Percentiles rank a stretch among this genome's conserved stretches.
phyloP scores from a whole-genome alignment of 768 basidiomycete species.

The Glaciozyma antarctica region DNA sequence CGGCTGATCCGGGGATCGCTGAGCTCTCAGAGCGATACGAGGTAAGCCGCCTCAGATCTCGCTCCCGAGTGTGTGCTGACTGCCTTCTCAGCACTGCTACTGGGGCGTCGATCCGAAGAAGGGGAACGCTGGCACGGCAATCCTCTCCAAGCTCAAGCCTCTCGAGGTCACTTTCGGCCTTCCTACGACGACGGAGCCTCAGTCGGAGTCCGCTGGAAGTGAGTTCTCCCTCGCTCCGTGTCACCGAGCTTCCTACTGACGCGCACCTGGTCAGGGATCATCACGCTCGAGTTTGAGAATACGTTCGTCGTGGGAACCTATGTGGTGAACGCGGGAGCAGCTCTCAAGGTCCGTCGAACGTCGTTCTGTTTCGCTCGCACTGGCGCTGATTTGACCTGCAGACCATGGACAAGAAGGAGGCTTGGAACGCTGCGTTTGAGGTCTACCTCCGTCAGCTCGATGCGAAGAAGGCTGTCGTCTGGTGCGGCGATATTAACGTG shows the following conservation, averaged over 20 bases:
- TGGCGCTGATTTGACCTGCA: conserved; percentile 35
- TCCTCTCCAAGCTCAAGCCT: conserved; percentile 68
- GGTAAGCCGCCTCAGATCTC: not conserved
- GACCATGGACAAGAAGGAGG: conserved; percentile 66
- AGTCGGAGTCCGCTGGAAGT: conserved; percentile 47
- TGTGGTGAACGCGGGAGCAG: conserved; percentile 1
- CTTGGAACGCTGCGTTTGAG: conserved; percentile 71
- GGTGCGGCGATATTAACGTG: conserved; percentile 75
- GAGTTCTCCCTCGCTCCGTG: not conserved
- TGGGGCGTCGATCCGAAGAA: conserved; percentile 49
- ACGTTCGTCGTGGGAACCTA: conserved; percentile 54
- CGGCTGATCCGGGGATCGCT: conserved; percentile 41
- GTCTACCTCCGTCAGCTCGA: conserved; percentile 62
- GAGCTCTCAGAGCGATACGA: conserved; percentile 17
- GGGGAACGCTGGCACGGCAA: conserved; percentile 69
- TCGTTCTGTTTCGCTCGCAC: too few relatives aligned
- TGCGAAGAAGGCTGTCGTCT: conserved; percentile 71
- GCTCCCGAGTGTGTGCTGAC: not conserved
- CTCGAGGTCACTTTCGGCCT: conserved; percentile 55
- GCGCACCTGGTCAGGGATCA: conserved; percentile 45
- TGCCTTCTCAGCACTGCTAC: conserved; percentile 22
- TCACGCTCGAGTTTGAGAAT: conserved; percentile 68
- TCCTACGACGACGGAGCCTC: conserved; percentile 59
- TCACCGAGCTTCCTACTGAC: not conserved
- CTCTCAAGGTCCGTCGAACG: not conserved